Evolutionary conservation across 257 asterid species (phyloP).

Genomic region (Solanum pennellii): DNA sequence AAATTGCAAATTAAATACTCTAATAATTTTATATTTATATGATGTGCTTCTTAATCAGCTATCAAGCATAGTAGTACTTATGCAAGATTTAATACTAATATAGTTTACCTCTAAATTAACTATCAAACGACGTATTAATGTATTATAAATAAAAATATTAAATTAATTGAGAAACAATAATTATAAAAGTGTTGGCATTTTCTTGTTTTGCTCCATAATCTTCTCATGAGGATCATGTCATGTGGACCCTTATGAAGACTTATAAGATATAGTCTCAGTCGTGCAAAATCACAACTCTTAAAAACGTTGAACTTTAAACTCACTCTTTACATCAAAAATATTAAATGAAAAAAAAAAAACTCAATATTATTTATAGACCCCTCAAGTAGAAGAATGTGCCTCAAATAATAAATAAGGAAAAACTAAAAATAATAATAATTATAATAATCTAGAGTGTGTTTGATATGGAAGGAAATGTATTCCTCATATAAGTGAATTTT

Average conservation of each 20-base stretch:
- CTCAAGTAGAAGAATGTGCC: background rate
- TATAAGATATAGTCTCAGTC: background rate
- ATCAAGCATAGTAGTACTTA: background rate
- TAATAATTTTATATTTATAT: too few species aligned
- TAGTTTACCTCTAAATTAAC: background rate
- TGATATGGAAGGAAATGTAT: background rate
- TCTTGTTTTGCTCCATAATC: background rate
- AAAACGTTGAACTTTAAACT: background rate
- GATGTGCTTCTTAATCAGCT: too few species aligned
- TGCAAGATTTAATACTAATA: too few species aligned
- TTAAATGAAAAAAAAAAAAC: background rate
- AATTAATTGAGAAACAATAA: background rate
- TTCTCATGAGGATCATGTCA: background rate
- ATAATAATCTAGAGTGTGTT: background rate
- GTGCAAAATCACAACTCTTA: background rate
- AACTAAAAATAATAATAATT: background rate
- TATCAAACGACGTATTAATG: too few species aligned
- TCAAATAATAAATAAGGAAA: background rate
- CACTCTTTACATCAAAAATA: background rate
- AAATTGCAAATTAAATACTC: too few species aligned
- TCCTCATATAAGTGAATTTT: background rate
- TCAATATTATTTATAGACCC: background rate
- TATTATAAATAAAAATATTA: background rate
- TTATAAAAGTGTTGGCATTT: background rate
- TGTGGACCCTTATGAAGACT: background rate